Conservation (phyloP, 2,329 filamentous ascomycete species). For the Ustulina deusta region DNA sequence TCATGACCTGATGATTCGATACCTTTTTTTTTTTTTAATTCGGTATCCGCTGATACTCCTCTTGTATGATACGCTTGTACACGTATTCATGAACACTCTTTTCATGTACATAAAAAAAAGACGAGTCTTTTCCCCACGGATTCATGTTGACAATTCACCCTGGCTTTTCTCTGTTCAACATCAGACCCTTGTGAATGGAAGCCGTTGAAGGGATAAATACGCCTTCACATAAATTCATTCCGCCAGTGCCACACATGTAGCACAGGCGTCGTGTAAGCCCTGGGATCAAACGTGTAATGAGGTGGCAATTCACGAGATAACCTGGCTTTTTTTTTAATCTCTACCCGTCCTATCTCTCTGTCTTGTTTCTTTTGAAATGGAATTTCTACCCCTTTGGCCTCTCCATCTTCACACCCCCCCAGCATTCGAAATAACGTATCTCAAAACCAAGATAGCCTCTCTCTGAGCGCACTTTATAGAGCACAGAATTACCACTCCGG, state of each 20-base stretch:
- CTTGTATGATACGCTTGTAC: slow-evolving; percentile 26
- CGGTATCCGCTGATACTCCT: not conserved
- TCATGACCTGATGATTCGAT: slow-evolving; percentile 36
- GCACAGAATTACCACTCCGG: too few relatives aligned
- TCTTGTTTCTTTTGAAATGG: too few relatives aligned
- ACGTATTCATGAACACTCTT: slow-evolving; percentile 20
- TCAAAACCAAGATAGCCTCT: not conserved
- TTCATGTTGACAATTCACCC: not conserved
- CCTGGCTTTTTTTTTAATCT: too few relatives aligned
- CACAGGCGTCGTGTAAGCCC: too few relatives aligned
- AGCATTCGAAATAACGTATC: too few relatives aligned
- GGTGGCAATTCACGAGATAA: too few relatives aligned
- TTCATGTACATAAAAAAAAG: slow-evolving; percentile 18
- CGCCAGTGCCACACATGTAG: not conserved
- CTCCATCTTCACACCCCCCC: too few relatives aligned
- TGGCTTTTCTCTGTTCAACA: not conserved
- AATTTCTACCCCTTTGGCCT: too few relatives aligned
- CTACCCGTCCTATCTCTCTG: too few relatives aligned
- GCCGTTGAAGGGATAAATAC: not conserved
- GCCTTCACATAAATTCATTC: not conserved
- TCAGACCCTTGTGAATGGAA: not conserved
- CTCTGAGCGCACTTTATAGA: too few relatives aligned
- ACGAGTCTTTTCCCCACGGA: not conserved
- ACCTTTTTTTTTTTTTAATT: not conserved
- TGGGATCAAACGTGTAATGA: not conserved